Base-by-base conservation (phyloP, 2,329 filamentous ascomycete genomes). In the Blastomyces silverae region DNA sequence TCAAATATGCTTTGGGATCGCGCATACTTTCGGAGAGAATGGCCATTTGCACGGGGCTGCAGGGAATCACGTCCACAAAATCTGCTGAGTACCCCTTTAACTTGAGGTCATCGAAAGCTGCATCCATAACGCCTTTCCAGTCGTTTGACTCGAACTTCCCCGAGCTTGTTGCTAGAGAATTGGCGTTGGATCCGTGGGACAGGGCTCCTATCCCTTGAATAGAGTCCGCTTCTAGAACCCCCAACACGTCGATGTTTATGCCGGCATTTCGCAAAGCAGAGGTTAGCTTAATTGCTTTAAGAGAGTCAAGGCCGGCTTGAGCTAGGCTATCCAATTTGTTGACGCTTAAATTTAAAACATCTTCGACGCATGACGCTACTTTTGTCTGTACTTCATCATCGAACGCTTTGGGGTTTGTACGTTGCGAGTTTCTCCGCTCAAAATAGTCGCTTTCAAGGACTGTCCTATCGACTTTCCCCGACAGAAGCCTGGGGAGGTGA, bases 381-480 rank as follows among this genome's bases (percentile, higher is more conserved):
- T 73, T 70, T 25, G 68, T 64, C 66, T 73, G 69, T 34, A 67
- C 62, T 8, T 69, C 66, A 63, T 74, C 70, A n/a, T 70, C 69
- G 63, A 70, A 72, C 28, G 58, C 22, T 22, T 61, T 34, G 4
- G 63, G 57, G 39, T 67, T 67, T 7, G 61, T 61, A 6, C 66
- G 59, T 42, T 68, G 66, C 20, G 46, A 50, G 31, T 69, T 68
- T 42, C 74, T 70, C n/a, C 73, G 69, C 15, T 65, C 66, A 42
- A 69, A 52, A 69, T 88, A 90, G 8, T 84, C 78, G 0, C 78
- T 73, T 69, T 86, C 81, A 8, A 96, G 77, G 15, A 75, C 76
- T 69, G 86, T 88, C 62, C 86, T 86, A 71, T 96, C 89, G 17
- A 92, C 82, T 72, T 97, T 97, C 0, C 92, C 92, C 0, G 91